Evolutionary conservation across 2,329 filamentous ascomycete species (phyloP).

Genomic region (Colletotrichum siamense): DNA sequence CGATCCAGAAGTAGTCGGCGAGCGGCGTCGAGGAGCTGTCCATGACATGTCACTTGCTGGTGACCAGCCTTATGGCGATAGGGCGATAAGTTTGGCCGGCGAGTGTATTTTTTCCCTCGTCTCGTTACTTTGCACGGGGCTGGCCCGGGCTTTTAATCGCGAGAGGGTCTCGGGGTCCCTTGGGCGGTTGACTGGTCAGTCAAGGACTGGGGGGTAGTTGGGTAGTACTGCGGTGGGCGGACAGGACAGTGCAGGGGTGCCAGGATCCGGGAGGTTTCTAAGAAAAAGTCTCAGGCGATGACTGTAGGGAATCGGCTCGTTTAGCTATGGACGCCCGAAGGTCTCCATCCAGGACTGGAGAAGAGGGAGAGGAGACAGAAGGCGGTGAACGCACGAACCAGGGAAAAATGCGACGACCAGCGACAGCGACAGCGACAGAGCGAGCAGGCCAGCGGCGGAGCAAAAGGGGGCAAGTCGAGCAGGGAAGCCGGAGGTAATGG

Average conservation of each 20-base stretch:
- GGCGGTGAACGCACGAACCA: constrained; percentile 22
- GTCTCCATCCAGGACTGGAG: constrained; percentile 19
- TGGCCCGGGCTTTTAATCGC: constrained; percentile 21
- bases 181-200: constrained; percentile 18
- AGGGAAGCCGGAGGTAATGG: constrained; percentile 19
- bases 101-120: constrained; percentile 16
- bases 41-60: constrained; percentile 54
- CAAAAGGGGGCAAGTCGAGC: constrained; percentile 2
- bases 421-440: constrained; percentile 6
- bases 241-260: constrained; percentile 21
- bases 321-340: constrained; percentile 16
- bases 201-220: constrained; percentile 2
- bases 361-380: constrained; percentile 18
- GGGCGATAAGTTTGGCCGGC: constrained; percentile 16
- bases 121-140: constrained; percentile 18
- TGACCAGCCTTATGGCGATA: constrained; percentile 20
- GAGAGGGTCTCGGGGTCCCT: constrained; percentile 21
- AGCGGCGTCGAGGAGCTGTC: constrained; percentile 68
- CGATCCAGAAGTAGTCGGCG: constrained; percentile 80
- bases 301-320: constrained; percentile 20
- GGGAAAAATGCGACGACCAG: constrained; percentile 19
- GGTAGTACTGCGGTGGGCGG: constrained; percentile 20
- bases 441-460: constrained; percentile 7
- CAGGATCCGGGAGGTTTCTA: constrained; percentile 20
- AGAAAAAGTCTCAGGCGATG: constrained; percentile 19